Evolutionary conservation across 495 filamentous ascomycete genomes (phyloP), one percentile per base, ranked within the genome.

Genomic region (Hypoxylon subgilvum): DNA sequence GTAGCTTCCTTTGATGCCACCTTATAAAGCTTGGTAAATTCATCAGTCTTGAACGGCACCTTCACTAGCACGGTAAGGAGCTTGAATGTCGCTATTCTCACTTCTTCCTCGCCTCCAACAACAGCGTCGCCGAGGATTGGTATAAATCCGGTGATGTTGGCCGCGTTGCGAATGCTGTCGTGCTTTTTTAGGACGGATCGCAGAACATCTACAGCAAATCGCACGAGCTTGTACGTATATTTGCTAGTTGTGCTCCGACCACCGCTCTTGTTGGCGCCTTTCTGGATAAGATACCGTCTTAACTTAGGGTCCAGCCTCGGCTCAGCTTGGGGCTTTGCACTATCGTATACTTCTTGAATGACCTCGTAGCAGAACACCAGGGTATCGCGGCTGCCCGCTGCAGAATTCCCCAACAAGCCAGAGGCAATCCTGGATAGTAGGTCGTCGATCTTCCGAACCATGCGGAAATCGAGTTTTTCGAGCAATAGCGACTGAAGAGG

Each of bases 281-380:
- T 88, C 51, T 88, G 87, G 31, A 96, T 77, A 16, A 97, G 74
- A 68, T 94, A 94, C 27, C 86, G 82, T 68, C 85, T 82, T 23
- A 87, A 82, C 21, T 78, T 81, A 6, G 83, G 78, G 61, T 88
- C 80, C 4, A 84, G 72, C 43, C 77, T 81, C 14, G 66, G 66
- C 18, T 73, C 70, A 9, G 66, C 69, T 25, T 76, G 52, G 12
- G 72, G 77, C 57, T 79, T 77, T 28, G 74, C 69, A 30, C 78
- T 78, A 41, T 83, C 82, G 68, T 96, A 94, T 1, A 89, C 88
- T 61, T 92, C 88, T 68, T 92, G 87, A 27, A 96, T 88, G 36
- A 96, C 82, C 74, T 97, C 89, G 67, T 96, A 96, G 71, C 91
- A 96, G 73, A 97, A 97, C 0, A 97, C 74, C 34, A 97, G 76